phyloP scores from a whole-genome alignment of 768 basidiomycete genomes.

The Chalciporus piperatus region DNA sequence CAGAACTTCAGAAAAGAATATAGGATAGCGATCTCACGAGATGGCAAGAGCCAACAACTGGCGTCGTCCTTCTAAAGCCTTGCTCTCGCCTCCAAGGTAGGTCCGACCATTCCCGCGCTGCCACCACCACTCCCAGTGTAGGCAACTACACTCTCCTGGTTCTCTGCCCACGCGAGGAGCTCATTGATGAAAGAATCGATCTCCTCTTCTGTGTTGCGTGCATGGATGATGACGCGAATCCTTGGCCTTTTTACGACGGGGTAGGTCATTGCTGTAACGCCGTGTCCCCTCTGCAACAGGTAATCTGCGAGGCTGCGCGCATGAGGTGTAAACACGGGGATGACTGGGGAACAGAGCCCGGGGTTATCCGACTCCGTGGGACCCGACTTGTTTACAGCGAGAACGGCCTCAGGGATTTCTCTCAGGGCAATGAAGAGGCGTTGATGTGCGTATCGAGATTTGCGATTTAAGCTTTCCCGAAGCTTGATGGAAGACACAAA shows the following conservation, averaged over 20 bases:
- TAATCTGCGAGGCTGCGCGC: conserved; percentile 12
- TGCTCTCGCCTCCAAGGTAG: conserved; percentile 2
- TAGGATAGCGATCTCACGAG: no score
- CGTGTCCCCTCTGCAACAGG: conserved; percentile 16
- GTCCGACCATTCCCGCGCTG: not conserved
- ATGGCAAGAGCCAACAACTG: not conserved
- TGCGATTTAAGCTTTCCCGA: conserved; percentile 6
- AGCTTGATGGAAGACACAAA: conserved; percentile 8
- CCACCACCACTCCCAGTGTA: not conserved
- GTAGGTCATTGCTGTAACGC: conserved; percentile 6
- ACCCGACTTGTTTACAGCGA: not conserved
- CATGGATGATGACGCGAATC: conserved; percentile 18
- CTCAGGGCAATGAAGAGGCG: conserved; percentile 4
- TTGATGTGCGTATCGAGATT: conserved; percentile 15
- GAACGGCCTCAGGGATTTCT: conserved; percentile 4
- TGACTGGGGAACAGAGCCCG: conserved; percentile 16
- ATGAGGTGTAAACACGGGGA: conserved; percentile 16
- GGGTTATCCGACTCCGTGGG: not conserved
- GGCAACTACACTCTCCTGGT: not conserved
- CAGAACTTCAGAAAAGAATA: no score
- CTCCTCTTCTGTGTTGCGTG: conserved; percentile 15
- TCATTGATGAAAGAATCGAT: conserved; percentile 10
- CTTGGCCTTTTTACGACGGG: conserved; percentile 15
- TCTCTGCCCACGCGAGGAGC: conserved; percentile 11
- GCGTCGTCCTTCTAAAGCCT: conserved; percentile 12